Evolutionary conservation across 257 asterid species (phyloP).

Genomic region (Solanum chmielewskii): DNA sequence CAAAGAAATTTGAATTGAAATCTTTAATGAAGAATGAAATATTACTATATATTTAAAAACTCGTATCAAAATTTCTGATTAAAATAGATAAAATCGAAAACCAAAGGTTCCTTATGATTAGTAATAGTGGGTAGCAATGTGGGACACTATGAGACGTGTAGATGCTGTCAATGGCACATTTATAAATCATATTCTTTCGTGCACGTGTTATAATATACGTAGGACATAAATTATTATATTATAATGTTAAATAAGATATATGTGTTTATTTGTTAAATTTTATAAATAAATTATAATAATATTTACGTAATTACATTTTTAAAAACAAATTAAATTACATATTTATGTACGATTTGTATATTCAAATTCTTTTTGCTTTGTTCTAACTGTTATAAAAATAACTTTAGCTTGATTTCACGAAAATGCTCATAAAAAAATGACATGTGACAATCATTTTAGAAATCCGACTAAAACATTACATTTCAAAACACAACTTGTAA

Average conservation of each 20-base stretch:
- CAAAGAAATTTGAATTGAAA: rapidly evolving
- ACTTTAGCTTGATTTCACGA: too few species aligned
- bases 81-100: rapidly evolving
- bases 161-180: background rate
- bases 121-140: background rate
- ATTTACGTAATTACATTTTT: rapidly evolving
- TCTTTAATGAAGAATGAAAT: rapidly evolving
- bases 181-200: background rate
- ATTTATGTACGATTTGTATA: background rate
- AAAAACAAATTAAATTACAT: too few species aligned
- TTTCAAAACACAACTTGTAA: background rate
- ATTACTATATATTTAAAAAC: rapidly evolving
- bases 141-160: background rate
- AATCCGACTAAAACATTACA: background rate
- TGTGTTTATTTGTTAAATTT: too few species aligned
- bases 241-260: rapidly evolving
- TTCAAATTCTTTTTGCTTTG: background rate
- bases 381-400: background rate
- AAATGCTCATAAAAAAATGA: too few species aligned
- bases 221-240: too few species aligned
- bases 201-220: too few species aligned
- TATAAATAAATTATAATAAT: too few species aligned
- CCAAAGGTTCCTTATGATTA: slow-evolving; percentile 7
- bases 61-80: rapidly evolving
- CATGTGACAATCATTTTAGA: too few species aligned